Conservation (phyloP, 345 rosid genomes). For the Odontarrhena argentea region DNA sequence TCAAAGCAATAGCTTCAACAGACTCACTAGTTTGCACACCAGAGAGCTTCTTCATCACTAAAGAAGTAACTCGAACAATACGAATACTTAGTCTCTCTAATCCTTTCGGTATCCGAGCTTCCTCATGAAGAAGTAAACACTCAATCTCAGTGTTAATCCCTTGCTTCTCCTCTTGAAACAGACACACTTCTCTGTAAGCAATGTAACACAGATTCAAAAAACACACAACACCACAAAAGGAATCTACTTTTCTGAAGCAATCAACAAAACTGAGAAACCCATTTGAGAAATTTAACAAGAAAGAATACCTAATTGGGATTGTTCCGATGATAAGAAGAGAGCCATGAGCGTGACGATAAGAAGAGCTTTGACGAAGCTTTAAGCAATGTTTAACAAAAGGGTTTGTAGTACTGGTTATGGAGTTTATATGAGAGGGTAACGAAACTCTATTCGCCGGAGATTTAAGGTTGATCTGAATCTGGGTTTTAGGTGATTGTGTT, state of each 20-base stretch:
- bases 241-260: neutral
- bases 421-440: conserved; percentile 53
- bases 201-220: neutral
- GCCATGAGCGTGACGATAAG: conserved; percentile 79
- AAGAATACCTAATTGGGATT: conserved; percentile 68
- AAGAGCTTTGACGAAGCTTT: conserved; percentile 76
- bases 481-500: conserved; percentile 29
- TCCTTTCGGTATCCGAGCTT: conserved; percentile 55
- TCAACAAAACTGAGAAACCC: conserved; percentile 3
- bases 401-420: conserved; percentile 72
- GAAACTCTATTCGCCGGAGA: conserved; percentile 25
- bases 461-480: conserved; percentile 23
- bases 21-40: conserved; percentile 79
- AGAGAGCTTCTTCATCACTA: conserved; percentile 82
- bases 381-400: conserved; percentile 89
- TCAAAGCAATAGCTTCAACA: conserved; percentile 74
- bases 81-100: conserved; percentile 44
- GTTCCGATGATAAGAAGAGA: conserved; percentile 81
- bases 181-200: conserved; percentile 65
- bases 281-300: too few species aligned
- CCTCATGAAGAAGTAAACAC: conserved; percentile 66
- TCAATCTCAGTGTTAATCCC: conserved; percentile 50
- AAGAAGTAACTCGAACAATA: conserved; percentile 55
- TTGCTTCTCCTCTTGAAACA: conserved; percentile 48
- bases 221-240: neutral